phyloP scores from a whole-genome alignment of 1,284 basidiomycete genomes.

The Trichosporon coremiiforme region DNA sequence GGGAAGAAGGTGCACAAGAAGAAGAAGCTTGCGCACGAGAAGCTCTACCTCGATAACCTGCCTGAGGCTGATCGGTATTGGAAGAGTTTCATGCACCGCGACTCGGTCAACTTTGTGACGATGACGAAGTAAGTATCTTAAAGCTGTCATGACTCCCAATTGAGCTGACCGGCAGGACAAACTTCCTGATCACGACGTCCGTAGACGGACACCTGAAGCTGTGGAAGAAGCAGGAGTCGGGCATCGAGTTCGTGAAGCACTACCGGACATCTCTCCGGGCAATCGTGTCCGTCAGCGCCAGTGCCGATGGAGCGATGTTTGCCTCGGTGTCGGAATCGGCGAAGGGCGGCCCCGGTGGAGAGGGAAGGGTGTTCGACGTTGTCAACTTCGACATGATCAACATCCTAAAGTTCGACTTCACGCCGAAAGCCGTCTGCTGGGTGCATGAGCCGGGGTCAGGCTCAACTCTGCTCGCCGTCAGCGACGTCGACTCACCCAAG shows the following conservation, averaged over 20 bases:
- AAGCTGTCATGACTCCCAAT: background rate
- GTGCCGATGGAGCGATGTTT: constrained; percentile 87
- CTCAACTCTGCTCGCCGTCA: constrained; percentile 84
- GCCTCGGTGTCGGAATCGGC: constrained; percentile 74
- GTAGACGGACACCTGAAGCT: constrained; percentile 94
- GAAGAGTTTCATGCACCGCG: constrained; percentile 98
- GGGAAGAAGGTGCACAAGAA: constrained; percentile 35
- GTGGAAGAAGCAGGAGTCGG: constrained; percentile 95
- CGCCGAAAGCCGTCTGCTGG: constrained; percentile 88
- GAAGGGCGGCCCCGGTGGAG: constrained; percentile 62
- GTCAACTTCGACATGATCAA: constrained; percentile 99
- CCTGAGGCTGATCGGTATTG: constrained; percentile 91
- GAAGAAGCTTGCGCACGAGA: constrained; percentile 67
- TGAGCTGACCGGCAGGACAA: constrained; percentile 63
- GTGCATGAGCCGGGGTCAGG: constrained; percentile 86
- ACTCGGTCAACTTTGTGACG: constrained; percentile 82
- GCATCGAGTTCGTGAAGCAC: constrained; percentile 91
- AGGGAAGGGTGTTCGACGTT: constrained; percentile 93
- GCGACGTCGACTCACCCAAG: constrained; percentile 71
- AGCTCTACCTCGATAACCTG: constrained; percentile 85
- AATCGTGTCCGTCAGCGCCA: constrained; percentile 78
- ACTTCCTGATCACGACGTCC: constrained; percentile 92
- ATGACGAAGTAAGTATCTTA: constrained; percentile 71
- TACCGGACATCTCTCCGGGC: constrained; percentile 87
- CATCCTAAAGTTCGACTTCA: constrained; percentile 85